phyloP scores from a whole-genome alignment of 2,329 filamentous ascomycete species.

The Microsporum audouinii region DNA sequence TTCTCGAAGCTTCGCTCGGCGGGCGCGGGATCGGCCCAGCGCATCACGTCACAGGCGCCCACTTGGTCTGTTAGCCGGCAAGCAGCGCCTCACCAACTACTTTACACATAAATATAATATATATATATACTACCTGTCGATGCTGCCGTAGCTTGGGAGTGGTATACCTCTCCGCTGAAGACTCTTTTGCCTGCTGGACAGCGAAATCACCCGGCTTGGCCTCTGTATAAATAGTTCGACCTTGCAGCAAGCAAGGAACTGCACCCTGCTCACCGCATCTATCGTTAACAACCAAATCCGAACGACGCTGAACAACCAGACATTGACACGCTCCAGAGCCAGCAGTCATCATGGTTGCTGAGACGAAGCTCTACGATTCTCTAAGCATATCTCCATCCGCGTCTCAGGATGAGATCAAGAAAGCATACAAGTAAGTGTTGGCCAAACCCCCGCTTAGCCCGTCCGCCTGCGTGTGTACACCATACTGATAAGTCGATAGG shows the following conservation, averaged over 20 bases:
- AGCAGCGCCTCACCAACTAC: background rate
- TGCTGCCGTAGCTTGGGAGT: background rate
- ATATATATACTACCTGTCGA: background rate
- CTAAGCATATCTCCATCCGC: slow-evolving; percentile 69
- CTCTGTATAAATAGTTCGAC: background rate
- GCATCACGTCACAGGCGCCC: slow-evolving; percentile 5
- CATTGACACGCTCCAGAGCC: background rate
- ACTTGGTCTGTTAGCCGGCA: background rate
- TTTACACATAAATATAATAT: background rate
- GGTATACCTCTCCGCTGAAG: background rate
- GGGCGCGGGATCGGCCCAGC: background rate
- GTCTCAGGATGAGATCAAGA: slow-evolving; percentile 90
- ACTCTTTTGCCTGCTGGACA: background rate
- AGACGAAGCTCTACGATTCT: slow-evolving; percentile 89
- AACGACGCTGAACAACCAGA: background rate
- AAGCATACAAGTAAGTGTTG: slow-evolving; percentile 65
- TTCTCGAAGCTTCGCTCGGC: slow-evolving; percentile 29
- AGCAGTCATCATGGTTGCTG: slow-evolving; percentile 63
- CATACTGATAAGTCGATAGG: slow-evolving; percentile 33
- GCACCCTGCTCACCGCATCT: background rate
- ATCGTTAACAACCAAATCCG: background rate
- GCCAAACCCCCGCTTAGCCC: background rate
- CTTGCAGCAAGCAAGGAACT: background rate
- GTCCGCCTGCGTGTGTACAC: slow-evolving; percentile 11
- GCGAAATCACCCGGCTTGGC: slow-evolving; percentile 4